Conservation (phyloP, 257 asterid genomes). For the Forsythia viridissima region DNA sequence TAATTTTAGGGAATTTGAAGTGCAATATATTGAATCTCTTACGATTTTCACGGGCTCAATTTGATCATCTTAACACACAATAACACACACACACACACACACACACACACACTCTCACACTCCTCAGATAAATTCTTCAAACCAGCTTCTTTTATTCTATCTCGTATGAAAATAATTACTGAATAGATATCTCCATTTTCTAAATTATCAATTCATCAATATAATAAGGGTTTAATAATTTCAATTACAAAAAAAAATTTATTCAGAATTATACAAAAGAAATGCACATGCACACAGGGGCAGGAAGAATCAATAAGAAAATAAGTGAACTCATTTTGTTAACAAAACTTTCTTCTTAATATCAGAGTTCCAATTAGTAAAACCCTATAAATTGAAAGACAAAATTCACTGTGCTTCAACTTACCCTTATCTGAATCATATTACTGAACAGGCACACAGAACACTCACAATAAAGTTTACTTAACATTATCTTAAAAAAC, state of each 20-base stretch:
- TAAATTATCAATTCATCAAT: not conserved
- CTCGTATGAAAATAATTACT: not conserved
- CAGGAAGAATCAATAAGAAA: not conserved
- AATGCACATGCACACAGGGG: not conserved
- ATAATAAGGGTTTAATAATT: too few relatives aligned
- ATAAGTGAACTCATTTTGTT: too few relatives aligned
- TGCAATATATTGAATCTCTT: not conserved
- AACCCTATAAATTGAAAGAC: not conserved
- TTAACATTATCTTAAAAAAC: not conserved
- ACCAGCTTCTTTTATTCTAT: too few relatives aligned
- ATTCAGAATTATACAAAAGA: not conserved
- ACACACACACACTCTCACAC: not conserved
- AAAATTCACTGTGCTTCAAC: not conserved
- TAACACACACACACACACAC: not conserved
- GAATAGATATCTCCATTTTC: not conserved
- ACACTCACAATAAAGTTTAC: not conserved
- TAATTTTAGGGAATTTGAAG: conserved; percentile 32
- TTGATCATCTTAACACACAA: not conserved
- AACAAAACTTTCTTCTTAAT: too few relatives aligned
- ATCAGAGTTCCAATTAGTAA: not conserved
- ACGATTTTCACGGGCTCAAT: too few relatives aligned
- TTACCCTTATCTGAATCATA: not conserved
- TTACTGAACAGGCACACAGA: not conserved
- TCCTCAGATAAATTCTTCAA: not conserved
- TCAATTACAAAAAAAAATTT: not conserved